Evolutionary conservation across 495 filamentous ascomycete species (phyloP), one percentile per base, ranked within the genome.

Genomic region (Trichoderma asperelloides): DNA sequence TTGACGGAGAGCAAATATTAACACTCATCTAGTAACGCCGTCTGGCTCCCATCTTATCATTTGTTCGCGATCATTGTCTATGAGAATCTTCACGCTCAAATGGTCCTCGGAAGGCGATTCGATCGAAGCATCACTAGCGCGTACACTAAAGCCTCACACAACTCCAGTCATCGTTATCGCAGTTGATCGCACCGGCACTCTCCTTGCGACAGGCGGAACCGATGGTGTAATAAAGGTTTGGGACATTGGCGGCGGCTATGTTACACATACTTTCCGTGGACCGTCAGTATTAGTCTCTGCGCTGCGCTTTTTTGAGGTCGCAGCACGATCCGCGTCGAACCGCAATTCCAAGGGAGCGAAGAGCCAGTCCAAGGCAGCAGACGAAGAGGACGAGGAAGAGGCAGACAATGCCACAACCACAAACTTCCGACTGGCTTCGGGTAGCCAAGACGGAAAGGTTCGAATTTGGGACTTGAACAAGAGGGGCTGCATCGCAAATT

Each of bases 191-290:
- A 97, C 93, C 2, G 88, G 93, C 71, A 97, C 94, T 16, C 79
- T 99, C 13, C 78, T 98, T 49, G 95, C 94, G 43, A 97, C 93
- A 23, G 95, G 95, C 65, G 91, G 87, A 28, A 91, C 95, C 9
- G 95, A 98, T 77, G 95, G 95, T 30, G 84, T 88, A 4, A 89
- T 97, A 69, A 99, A 99, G 76, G 88, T 99, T 65, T 98, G 92
- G 92, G 96, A 99, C 78, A 93, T 99, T 45, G 79, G 83, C 67
- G 92, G 90, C 21, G 96, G 95, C 16, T 98, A 88, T 74, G 86
- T 91, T 30, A 99, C 95, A 18, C 95, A 99, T 76, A 97, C 92
- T 2, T 93, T 99, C 74, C 88, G 92, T 70, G 95, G 94, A 18
- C 93, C 94, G 67, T 89, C 91, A 70, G 92, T 95, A 7, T 84